phyloP scores from a whole-genome alignment of 805 yeast species.

The Candida golubevii region DNA sequence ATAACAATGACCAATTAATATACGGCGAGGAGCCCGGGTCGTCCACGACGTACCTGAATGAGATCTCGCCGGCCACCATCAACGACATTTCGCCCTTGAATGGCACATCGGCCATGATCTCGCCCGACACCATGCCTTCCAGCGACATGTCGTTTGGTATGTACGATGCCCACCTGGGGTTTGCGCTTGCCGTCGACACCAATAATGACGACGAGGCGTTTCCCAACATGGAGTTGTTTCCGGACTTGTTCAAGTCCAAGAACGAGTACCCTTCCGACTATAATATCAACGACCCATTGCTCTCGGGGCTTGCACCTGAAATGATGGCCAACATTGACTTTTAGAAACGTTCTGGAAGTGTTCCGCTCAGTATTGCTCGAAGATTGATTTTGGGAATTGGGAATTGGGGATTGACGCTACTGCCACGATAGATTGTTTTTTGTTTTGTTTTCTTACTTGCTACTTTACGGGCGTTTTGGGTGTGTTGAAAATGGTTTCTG shows the following conservation, averaged over 20 bases:
- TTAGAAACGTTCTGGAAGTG: not conserved
- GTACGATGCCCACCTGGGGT: slow-evolving; percentile 3
- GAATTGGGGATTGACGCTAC: too few relatives aligned
- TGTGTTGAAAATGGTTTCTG: slow-evolving; percentile 5
- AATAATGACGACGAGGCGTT: slow-evolving; percentile 10
- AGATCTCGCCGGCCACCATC: slow-evolving; percentile 5
- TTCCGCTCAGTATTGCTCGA: too few relatives aligned
- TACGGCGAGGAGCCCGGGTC: not conserved
- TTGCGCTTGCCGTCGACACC: slow-evolving; percentile 1
- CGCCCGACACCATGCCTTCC: slow-evolving; percentile 3
- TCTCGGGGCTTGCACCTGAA: slow-evolving; percentile 10
- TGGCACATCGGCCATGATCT: slow-evolving; percentile 2
- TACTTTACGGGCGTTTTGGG: not conserved
- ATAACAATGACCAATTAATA: not conserved
- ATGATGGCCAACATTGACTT: slow-evolving; percentile 4
- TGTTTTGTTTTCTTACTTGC: too few relatives aligned
- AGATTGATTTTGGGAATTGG: too few relatives aligned
- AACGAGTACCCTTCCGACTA: slow-evolving; percentile 8
- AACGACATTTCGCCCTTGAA: slow-evolving; percentile 4
- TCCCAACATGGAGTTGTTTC: slow-evolving; percentile 8
- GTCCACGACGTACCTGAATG: not conserved
- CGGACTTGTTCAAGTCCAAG: slow-evolving; percentile 5
- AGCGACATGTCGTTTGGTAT: not conserved
- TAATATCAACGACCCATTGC: slow-evolving; percentile 9
- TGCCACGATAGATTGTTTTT: too few relatives aligned